Evolutionary conservation across 2,329 filamentous ascomycete species (phyloP), one percentile per base, ranked within the genome.

Genomic region (Hypoxylon sp.): DNA sequence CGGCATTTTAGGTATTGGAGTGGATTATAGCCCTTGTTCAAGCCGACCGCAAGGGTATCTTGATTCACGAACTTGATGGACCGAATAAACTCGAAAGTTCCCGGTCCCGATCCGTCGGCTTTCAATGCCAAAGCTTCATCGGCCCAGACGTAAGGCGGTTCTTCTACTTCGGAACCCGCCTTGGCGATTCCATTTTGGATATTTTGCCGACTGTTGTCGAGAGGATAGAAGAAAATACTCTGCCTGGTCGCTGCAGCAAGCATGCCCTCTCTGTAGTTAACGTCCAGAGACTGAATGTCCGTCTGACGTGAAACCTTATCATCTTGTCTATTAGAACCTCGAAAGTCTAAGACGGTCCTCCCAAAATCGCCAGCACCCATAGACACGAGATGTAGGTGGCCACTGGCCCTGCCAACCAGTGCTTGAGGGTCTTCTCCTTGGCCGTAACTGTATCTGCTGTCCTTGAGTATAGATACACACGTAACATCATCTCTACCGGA

Each of bases 401-500:
- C 86, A 67, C 83, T 85, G 0, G 85, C 83, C 34, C 86, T 79
- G 3, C 85, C 86, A 0, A 83, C 81, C 2, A 86, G 70, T 0
- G 86, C 80, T 77, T 14, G 80, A 71, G 14, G 63, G 59, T 2
- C 53, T 3, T 68, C 60, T 10, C 68, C 73, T 2, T 73, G 69
- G 5, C 48, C 63, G 11, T 60, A 68, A 0, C 56, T 41, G 14
- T 60, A 71, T 6, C 51, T 38, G n/a, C 43, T 59, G 3, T 77
- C 72, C 38, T 82, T 80, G 3, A 86, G 72, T 19, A 87, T 77
- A 0, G 80, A 79, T 1, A 88, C 71, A 2, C 83, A 79, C 1
- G 81, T 86, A 5, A 86, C 80, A 59, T 88, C 86, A 60, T 85
- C 86, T 30, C 75, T 81, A 0, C 85, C 85, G 1, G 81, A 74